Base-by-base conservation (phyloP, 2,329 filamentous ascomycete genomes). In the Botrytis byssoidea region DNA sequence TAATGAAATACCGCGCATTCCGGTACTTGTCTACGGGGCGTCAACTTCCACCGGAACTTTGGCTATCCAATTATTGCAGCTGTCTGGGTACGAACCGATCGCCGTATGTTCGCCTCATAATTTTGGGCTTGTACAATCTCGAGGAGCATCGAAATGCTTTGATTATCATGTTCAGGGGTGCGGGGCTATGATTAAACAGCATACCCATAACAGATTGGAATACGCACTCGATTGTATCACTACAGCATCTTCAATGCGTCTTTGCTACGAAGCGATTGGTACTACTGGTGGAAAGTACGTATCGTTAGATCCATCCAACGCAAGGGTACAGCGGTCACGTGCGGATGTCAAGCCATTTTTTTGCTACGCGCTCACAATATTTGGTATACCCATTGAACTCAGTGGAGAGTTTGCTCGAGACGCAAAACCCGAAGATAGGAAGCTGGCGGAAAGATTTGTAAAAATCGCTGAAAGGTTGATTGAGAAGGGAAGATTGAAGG, bases 171-270 rank as follows among this genome's bases (percentile, higher is more conserved):
- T 73, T 2, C 74, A 81, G 0, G 78, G 75, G 4, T 83, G 81
- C 74, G 81, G 74, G 18, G 75, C 74, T 1, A 79, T 83, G 16
- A 84, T 86, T 70, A 77, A 79, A 0, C 74, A 70, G 4, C 82
- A 83, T 74, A 86, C 84, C 1, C 74, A 78, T 1, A 82, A 84
- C 78, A 73, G 65, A 2, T 80, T 86, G 2, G 73, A 72, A 0
- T 82, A 82, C 66, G 82, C 78, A 1, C 73, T 86, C 1, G 85
- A 86, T 77, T 83, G 80, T 70, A 79, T 85, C 60, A 77, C 83
- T 0, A 76, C 80, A 37, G 73, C 75, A 1, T 57, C 76, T 29
- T 81, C 81, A 1, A 82, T 81, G 65, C 68, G 75, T 10, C 67
- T 82, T 20, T 85, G 84, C 79, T 84, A 83, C 74, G 79, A 66